phyloP scores from a whole-genome alignment of 176 grass and related monocot genomes.

The bread wheat (Triticum aestivum) region DNA sequence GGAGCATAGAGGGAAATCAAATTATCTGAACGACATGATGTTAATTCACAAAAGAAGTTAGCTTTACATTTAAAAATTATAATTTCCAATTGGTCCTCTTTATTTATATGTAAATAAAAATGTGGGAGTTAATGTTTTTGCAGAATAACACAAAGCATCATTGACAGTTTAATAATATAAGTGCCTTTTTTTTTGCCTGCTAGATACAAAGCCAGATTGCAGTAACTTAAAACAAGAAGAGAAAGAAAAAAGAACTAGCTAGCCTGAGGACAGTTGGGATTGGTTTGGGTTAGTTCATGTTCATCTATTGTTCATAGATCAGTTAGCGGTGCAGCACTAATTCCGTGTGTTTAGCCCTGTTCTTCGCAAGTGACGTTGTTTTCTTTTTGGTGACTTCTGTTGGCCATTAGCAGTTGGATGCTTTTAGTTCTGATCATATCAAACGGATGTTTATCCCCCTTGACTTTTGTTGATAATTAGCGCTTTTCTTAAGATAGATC shows the following conservation, averaged over 20 bases:
- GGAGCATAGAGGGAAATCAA: too few species aligned
- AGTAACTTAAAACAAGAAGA: slow-evolving; percentile 14
- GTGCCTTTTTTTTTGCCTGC: too few species aligned
- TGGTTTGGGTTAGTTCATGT: neutral
- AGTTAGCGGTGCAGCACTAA: neutral
- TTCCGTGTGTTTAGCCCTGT: slow-evolving; percentile 17
- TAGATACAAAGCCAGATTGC: too few species aligned
- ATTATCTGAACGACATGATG: too few species aligned
- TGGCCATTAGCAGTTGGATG: slow-evolving; percentile 16
- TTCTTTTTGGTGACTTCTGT: neutral
- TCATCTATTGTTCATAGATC: neutral
- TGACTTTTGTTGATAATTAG: neutral
- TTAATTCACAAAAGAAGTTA: too few species aligned
- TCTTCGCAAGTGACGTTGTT: neutral
- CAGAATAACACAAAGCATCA: too few species aligned
- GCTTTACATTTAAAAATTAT: too few species aligned
- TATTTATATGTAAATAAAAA: too few species aligned
- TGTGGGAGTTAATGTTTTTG: too few species aligned
- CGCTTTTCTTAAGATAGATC: too few species aligned
- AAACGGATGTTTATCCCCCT: neutral
- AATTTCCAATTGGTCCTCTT: too few species aligned
- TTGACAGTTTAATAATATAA: too few species aligned
- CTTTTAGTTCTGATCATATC: neutral
- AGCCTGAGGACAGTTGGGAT: slow-evolving; percentile 2
- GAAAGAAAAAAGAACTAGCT: neutral